Conservation (phyloP, 2,329 filamentous ascomycete species). For the Blastomyces gilchristii region DNA sequence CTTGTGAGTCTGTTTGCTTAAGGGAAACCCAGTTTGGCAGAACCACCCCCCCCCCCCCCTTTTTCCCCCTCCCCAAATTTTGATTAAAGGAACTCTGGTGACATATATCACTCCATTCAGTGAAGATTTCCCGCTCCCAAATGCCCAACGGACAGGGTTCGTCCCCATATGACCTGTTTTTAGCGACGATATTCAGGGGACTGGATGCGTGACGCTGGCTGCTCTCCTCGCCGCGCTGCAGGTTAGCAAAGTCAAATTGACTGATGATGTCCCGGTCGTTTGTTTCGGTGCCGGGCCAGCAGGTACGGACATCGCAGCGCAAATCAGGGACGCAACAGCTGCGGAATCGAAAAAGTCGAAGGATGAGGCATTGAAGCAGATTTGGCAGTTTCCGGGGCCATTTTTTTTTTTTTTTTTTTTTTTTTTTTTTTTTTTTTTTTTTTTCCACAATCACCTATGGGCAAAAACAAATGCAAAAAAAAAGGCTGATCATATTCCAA, state of each 20-base stretch:
- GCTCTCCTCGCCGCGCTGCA: conserved; percentile 68
- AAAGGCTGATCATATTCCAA: neutral
- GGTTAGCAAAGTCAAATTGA: conserved; percentile 55
- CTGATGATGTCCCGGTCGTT: conserved; percentile 63
- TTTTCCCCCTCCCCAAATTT: neutral
- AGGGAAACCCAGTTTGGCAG: neutral
- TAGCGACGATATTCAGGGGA: conserved; percentile 85
- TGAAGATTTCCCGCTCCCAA: conserved; percentile 73
- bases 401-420: neutral
- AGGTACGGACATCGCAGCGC: conserved; percentile 76
- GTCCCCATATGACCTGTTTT: conserved; percentile 66
- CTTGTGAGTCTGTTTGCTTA: conserved; percentile 41
- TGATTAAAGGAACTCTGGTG: neutral
- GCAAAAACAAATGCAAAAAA: neutral
- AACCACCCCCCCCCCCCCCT: too few species aligned
- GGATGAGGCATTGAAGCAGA: conserved; percentile 66
- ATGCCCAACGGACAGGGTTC: conserved; percentile 65
- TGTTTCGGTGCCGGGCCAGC: conserved; percentile 75
- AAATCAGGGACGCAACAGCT: conserved; percentile 68
- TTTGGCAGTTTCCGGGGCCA: conserved; percentile 57
- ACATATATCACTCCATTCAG: conserved; percentile 14
- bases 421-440: too few species aligned
- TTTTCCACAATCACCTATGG: too few species aligned
- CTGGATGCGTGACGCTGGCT: conserved; percentile 75
- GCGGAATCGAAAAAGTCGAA: conserved; percentile 55